Conservation (phyloP, 805 yeast genomes). For the Tetrapisispora fleetii region DNA sequence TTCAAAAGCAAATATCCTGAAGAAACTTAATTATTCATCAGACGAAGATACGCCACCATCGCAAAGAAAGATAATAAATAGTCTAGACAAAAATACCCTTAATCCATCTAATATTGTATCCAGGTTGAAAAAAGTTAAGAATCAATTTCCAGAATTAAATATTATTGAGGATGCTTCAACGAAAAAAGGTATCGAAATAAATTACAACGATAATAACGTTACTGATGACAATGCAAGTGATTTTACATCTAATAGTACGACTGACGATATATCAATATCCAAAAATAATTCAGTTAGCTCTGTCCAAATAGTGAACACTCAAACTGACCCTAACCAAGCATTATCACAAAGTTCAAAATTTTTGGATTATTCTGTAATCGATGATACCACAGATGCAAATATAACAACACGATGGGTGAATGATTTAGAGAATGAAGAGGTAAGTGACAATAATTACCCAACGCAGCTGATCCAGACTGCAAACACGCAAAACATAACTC, state of each 20-base stretch:
- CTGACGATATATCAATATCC: not conserved
- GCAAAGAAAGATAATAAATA: constrained; percentile 2
- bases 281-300: not conserved
- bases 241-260: not conserved
- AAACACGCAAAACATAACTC: constrained; percentile 7
- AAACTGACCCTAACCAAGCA: too few species aligned
- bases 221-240: not conserved
- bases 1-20: not conserved
- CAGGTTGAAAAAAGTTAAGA: constrained; percentile 19
- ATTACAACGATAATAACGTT: constrained; percentile 1
- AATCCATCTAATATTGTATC: constrained; percentile 41
- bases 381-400: constrained; percentile 14
- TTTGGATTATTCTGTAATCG: constrained; percentile 7
- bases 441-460: constrained; percentile 9
- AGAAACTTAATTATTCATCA: constrained; percentile 4
- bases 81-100: not conserved
- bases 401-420: constrained; percentile 12
- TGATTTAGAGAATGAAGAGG: constrained; percentile 4
- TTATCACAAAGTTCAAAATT: not conserved
- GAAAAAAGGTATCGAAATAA: not conserved
- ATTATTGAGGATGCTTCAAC: not conserved
- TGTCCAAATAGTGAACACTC: not conserved
- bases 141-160: not conserved
- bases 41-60: constrained; percentile 9
- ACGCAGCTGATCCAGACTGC: constrained; percentile 14